Evolutionary conservation across 2,329 filamentous ascomycete species (phyloP).

Genomic region (Aspergillus versicolor): DNA sequence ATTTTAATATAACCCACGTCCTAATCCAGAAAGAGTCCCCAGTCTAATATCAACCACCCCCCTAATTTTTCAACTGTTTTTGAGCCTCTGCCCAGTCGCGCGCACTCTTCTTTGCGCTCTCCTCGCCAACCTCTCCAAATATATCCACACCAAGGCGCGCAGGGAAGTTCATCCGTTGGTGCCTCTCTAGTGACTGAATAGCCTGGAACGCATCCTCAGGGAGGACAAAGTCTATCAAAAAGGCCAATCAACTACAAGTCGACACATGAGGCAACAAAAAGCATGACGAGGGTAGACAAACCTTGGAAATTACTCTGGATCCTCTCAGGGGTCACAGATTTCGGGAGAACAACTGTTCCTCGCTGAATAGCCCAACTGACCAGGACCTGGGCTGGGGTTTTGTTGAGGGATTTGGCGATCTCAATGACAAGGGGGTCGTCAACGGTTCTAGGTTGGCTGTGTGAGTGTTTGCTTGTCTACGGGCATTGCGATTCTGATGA

Average conservation of each 20-base stretch:
- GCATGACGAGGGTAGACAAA: background rate
- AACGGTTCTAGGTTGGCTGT: conserved; percentile 9
- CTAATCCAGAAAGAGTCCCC: too few species aligned
- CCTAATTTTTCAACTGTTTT: conserved; percentile 1
- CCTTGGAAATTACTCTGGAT: conserved; percentile 18
- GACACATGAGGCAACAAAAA: background rate
- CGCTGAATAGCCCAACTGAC: conserved; percentile 19
- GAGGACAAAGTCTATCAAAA: conserved; percentile 14
- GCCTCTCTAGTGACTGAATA: conserved; percentile 15
- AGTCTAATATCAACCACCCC: too few species aligned
- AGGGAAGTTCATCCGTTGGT: conserved; percentile 19
- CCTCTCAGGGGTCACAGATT: conserved; percentile 15
- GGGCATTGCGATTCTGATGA: background rate
- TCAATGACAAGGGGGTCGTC: conserved; percentile 15
- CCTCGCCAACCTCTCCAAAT: conserved; percentile 17
- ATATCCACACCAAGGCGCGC: conserved; percentile 16
- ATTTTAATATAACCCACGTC: too few species aligned
- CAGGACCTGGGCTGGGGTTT: conserved; percentile 14
- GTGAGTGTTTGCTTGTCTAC: background rate
- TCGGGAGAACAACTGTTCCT: conserved; percentile 17
- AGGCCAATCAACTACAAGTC: background rate
- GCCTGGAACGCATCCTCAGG: conserved; percentile 13
- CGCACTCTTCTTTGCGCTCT: conserved; percentile 13
- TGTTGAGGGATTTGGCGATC: conserved; percentile 10
- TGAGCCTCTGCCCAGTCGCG: conserved; percentile 17